Base-by-base conservation (phyloP, 2,329 filamentous ascomycete genomes). In the Colletotrichum liriopes region DNA sequence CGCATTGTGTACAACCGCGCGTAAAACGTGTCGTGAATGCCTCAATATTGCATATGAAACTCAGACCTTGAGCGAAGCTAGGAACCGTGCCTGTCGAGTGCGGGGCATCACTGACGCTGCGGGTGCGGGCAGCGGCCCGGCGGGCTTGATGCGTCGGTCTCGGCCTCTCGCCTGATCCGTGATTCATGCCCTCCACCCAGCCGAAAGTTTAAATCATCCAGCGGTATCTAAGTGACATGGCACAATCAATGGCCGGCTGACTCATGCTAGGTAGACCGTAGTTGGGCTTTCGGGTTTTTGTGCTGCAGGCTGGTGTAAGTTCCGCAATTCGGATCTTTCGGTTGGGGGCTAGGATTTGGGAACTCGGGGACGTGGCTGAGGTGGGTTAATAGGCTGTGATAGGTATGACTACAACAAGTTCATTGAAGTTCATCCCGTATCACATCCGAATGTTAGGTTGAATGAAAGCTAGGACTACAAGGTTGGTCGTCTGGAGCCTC, bases 161-260 rank as follows among this genome's bases (percentile, higher is more conserved):
- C 63, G 68, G 68, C 8, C 29, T 67, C 45, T 58, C 37, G 58
- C 68, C 51, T 63, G 32, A 59, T 71, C 65, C 58, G 52, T 71
- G 43, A 43, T 68, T 63, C 52, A 71, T 71, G 69, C 69, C 26
- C 58, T 68, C 65, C 58, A 68, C 65, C n/a, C n/a, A 23, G 43
- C 65, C 51, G 65, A 62, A 71, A 68, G 58, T 58, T 12, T 68
- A 63, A 59, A 52, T 37, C 20, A 12, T n/a, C 32, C 32, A 55
- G 56, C 32, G 55, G 20, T 20, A 23, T 55, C 39, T 23, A 6
- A 7, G 12, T 9, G 23, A n/a, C 26, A 41, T 26, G 43, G 18
- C 7, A 18, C 7, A n/a, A 29, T 71, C n/a, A 26, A 26, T 41
- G 41, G 55, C 16, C 29, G n/a, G 45, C 41, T 32, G 29, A 45